Evolutionary conservation across 768 basidiomycete genomes (phyloP).

Genomic region (Rhizopogon roseolus): DNA sequence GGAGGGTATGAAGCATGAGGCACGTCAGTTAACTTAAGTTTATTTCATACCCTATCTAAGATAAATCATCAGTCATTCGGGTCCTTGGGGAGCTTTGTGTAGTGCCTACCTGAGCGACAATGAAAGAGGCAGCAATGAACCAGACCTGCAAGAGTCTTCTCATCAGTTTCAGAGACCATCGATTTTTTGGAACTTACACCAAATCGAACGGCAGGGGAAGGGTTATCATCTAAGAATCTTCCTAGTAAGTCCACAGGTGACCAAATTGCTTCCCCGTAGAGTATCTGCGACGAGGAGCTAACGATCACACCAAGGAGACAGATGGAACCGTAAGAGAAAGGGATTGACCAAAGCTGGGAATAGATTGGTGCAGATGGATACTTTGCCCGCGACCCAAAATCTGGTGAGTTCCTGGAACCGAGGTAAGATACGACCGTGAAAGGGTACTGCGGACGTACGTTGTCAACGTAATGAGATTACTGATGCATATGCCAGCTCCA

Average conservation of each 20-base stretch:
- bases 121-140: conserved; percentile 70
- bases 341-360: conserved; percentile 63
- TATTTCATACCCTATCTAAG: background rate
- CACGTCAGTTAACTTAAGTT: conserved; percentile 7
- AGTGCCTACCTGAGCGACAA: conserved; percentile 55
- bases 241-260: conserved; percentile 63
- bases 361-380: conserved; percentile 46
- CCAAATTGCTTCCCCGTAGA: conserved; percentile 73
- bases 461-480: conserved; percentile 68
- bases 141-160: conserved; percentile 38
- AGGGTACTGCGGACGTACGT: conserved; percentile 34
- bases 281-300: conserved; percentile 60
- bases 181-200: conserved; percentile 31
- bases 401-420: conserved; percentile 49
- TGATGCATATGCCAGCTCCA: conserved; percentile 63
- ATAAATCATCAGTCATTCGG: background rate
- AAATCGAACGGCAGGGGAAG: conserved; percentile 56
- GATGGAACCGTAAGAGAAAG: conserved; percentile 63
- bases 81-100: background rate
- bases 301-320: conserved; percentile 76
- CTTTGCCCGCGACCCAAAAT: conserved; percentile 55
- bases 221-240: conserved; percentile 55
- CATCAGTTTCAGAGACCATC: background rate
- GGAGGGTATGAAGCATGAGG: background rate
- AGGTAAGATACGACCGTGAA: background rate